Conservation (phyloP, 2,329 filamentous ascomycete genomes). For the Talaromyces amestolkiae region DNA sequence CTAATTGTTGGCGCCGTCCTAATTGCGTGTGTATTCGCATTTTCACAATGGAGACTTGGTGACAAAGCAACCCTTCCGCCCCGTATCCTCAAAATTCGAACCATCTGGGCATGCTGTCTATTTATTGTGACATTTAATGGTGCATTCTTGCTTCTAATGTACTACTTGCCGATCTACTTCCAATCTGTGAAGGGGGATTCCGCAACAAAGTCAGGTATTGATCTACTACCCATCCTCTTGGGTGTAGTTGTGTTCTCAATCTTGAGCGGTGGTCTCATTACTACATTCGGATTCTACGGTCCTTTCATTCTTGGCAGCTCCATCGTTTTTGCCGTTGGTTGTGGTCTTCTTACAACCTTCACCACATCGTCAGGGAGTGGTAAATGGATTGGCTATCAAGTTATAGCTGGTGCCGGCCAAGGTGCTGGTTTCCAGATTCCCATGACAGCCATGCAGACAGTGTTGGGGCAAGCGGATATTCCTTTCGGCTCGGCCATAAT, state of each 20-base stretch:
- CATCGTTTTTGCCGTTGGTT: conserved; percentile 23
- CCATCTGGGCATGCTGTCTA: conserved; percentile 31
- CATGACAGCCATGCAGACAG: conserved; percentile 26
- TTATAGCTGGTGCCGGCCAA: conserved; percentile 28
- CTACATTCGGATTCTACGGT: conserved; percentile 26
- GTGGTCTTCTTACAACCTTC: conserved; percentile 23
- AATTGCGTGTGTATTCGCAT: conserved; percentile 35
- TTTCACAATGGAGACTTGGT: conserved; percentile 36
- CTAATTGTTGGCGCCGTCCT: conserved; percentile 45
- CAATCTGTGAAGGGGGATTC: conserved; percentile 37
- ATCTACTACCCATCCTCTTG: conserved; percentile 45
- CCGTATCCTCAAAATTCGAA: conserved; percentile 41
- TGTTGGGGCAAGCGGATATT: conserved; percentile 28
- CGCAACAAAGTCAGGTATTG: conserved; percentile 40
- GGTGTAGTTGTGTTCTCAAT: conserved; percentile 29
- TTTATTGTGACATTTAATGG: conserved; percentile 40
- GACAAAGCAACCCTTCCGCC: conserved; percentile 42
- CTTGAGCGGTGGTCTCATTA: conserved; percentile 29
- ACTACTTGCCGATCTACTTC: conserved; percentile 52
- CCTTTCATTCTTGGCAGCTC: conserved; percentile 30
- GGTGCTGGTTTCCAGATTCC: conserved; percentile 26
- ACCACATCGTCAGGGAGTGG: conserved; percentile 19
- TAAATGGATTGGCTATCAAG: conserved; percentile 35
- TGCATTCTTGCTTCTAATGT: conserved; percentile 39
- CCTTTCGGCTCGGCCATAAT: conserved; percentile 27